Evolutionary conservation across 306 rosid genomes (phyloP), one percentile per base, ranked within the genome.

Genomic region (Castanea crenata): DNA sequence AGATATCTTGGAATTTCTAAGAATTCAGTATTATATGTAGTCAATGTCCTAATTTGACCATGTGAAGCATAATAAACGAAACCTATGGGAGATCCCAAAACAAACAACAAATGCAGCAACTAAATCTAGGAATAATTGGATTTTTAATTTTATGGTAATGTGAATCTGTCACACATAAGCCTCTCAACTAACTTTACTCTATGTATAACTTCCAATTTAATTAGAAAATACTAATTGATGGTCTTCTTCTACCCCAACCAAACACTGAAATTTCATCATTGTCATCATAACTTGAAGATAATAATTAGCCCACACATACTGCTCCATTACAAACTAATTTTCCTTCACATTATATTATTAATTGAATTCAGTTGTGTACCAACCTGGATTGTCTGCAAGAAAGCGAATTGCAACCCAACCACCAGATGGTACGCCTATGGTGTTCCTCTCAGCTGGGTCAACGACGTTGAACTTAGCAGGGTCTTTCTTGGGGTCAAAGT

Each of bases 381-480:
- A 15, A 90, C 94, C 92, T 67, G 97, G 97, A 74, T 92, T 90
- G 46, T 92, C 90, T 0, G 92, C 94, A 18, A 82, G 82, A 76
- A 92, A 92, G 27, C 94, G 87, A 18, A 92, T 4, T 46, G 94
- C 97, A 68, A 87, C 86, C 97, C 97, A 92, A 1, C 97, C 97
- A 23, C 94, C 92, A 35, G 92, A 80, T 2, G 97, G 91, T 14
- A 90, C 94, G 62, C 90, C 89, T 38, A 82, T 82, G 2, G 90
- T 90, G 79, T 90, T 90, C 83, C 97, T 90, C 83, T 92, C 97
- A 5, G 89, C 85, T 8, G 97, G 97, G 52, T 92, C 97, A 34
- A 88, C 87, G 15, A 90, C 85, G 71, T 92, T 90, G 81, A 86
- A 92, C 32, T 79, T 90, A 0, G 79, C 5, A 1, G 92, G 91